Evolutionary conservation across 176 grass and related monocot genomes (phyloP).

Genomic region (Poa pratensis): DNA sequence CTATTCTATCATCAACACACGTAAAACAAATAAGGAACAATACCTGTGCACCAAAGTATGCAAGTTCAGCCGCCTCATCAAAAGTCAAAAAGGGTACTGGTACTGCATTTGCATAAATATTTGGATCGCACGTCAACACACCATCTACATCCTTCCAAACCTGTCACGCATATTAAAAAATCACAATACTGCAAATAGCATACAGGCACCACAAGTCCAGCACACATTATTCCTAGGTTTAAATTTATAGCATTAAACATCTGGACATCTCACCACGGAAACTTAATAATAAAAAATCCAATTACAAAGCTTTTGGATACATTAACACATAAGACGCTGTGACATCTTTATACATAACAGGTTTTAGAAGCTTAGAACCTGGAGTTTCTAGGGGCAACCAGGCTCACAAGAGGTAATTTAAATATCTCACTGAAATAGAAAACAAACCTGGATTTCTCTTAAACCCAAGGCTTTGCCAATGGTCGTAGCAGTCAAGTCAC

Average conservation of each 20-base stretch:
- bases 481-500: conserved; percentile 93
- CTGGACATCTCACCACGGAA: background rate
- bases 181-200: conserved; percentile 15
- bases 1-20: background rate
- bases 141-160: conserved; percentile 98
- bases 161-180: conserved; percentile 45
- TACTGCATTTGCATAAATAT: conserved; percentile 79
- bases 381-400: background rate
- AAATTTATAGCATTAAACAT: conserved; percentile 15
- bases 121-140: conserved; percentile 94
- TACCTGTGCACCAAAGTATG: conserved; percentile 96
- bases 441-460: conserved; percentile 87
- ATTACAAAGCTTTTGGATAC: conserved; percentile 2
- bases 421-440: conserved; percentile 28
- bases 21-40: background rate
- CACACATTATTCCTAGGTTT: background rate
- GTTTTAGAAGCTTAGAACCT: background rate
- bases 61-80: conserved; percentile 98
- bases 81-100: conserved; percentile 95
- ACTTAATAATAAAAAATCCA: background rate
- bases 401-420: conserved; percentile 8
- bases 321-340: conserved; percentile 6
- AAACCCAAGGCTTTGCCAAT: conserved; percentile 98
- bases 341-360: background rate
- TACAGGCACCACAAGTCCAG: background rate